Percentiles rank a stretch among this genome's conserved stretches.
These are phyloP conservation scores for Onygena corvina DNA, from an alignment of 2,329 filamentous ascomycete species.

Conservation along the genomic window DNA sequence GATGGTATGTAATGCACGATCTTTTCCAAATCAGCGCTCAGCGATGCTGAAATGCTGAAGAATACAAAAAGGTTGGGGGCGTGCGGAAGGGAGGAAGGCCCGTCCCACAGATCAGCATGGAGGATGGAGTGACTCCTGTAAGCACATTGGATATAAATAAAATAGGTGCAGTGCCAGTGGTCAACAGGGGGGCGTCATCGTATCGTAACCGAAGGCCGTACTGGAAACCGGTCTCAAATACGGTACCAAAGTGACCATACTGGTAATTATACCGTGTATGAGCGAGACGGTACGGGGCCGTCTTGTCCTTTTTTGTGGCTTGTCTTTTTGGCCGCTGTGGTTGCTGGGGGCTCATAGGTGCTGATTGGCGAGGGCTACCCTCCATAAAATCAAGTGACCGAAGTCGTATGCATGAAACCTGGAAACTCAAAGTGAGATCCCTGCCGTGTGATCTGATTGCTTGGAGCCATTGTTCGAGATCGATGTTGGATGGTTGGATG, in stretches of 20 bases:
- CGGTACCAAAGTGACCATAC: background rate
- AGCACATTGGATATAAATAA: constrained; percentile 1
- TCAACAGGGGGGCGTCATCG: background rate
- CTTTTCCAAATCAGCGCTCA: background rate
- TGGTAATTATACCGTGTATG: background rate
- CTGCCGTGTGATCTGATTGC: constrained; percentile 20
- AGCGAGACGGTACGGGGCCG: background rate
- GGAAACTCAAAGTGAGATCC: constrained; percentile 18
- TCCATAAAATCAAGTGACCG: constrained; percentile 48
- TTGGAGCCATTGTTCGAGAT: constrained; percentile 3
- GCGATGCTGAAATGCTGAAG: constrained; percentile 8
- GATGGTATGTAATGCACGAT: constrained; percentile 1
- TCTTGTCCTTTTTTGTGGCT: background rate
- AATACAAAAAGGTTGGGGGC: constrained; percentile 12
- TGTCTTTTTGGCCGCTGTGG: background rate
- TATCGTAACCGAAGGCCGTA: background rate
- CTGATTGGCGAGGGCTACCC: constrained; percentile 21
- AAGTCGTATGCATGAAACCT: constrained; percentile 43
- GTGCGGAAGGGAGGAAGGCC: constrained; percentile 19
- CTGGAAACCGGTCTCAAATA: background rate
- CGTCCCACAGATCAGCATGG: constrained; percentile 14
- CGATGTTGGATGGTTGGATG: constrained; percentile 3
- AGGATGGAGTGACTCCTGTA: constrained; percentile 4
- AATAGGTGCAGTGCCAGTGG: background rate
- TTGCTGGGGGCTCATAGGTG: background rate